These are phyloP conservation scores for Pisolithus tinctorius DNA, from an alignment of 768 basidiomycete species.

Conservation along the genomic window DNA sequence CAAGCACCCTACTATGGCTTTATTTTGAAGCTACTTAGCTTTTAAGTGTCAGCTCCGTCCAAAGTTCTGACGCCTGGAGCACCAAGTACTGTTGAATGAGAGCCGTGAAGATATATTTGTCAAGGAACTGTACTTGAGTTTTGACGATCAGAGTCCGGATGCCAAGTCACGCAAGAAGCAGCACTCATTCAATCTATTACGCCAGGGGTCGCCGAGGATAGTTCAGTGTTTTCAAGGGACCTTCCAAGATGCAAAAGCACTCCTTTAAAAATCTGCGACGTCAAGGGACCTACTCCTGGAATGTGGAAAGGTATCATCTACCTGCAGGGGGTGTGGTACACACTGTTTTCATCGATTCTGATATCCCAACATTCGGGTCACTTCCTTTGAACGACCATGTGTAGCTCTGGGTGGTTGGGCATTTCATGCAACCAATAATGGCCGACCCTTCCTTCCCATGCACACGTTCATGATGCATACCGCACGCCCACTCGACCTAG, in stretches of 20 bases:
- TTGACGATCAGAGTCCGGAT: slow-evolving; percentile 33
- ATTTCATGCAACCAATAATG: background rate
- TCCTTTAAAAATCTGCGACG: slow-evolving; percentile 10
- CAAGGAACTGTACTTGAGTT: slow-evolving; percentile 35
- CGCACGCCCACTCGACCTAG: background rate
- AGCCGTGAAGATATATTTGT: slow-evolving; percentile 33
- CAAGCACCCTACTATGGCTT: slow-evolving; percentile 34
- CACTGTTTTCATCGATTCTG: slow-evolving; percentile 32
- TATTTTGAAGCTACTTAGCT: slow-evolving; percentile 22
- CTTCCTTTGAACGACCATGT: slow-evolving; percentile 28
- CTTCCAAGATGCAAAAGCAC: slow-evolving; percentile 41
- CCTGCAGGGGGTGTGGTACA: slow-evolving; percentile 33
- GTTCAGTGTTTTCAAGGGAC: slow-evolving; percentile 41
- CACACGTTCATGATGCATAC: background rate
- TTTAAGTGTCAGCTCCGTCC: slow-evolving; percentile 9
- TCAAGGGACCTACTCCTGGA: slow-evolving; percentile 24
- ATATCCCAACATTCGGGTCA: slow-evolving; percentile 40
- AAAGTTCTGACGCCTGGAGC: slow-evolving; percentile 44
- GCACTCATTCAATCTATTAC: slow-evolving; percentile 35
- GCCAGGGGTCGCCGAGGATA: slow-evolving; percentile 40
- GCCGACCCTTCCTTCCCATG: background rate
- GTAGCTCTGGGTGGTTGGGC: slow-evolving; percentile 1
- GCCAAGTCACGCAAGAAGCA: slow-evolving; percentile 33
- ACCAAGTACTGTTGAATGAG: slow-evolving; percentile 46
- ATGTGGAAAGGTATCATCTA: slow-evolving; percentile 26